Percentiles rank a stretch among this genome's conserved stretches.
phyloP scores from a whole-genome alignment of 305 asterid species.

The Lippia alba region DNA sequence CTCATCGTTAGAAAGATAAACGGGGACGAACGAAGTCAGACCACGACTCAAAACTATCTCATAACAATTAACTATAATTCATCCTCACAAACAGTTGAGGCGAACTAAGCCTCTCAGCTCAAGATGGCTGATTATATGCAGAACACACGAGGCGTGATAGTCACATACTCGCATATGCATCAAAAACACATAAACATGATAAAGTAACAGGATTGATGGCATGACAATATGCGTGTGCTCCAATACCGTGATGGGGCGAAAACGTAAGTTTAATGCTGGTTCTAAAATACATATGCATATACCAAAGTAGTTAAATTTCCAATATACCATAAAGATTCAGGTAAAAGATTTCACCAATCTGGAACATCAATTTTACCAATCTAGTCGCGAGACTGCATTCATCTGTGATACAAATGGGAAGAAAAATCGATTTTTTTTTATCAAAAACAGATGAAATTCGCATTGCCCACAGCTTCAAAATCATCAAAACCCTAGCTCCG shows the following conservation, averaged over 20 bases:
- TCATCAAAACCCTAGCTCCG: constrained; percentile 23
- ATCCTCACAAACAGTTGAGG: background rate
- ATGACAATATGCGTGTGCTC: background rate
- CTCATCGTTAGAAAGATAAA: background rate
- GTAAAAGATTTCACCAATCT: background rate
- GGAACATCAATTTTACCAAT: background rate
- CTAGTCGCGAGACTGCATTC: background rate
- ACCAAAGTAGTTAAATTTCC: background rate
- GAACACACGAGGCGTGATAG: background rate
- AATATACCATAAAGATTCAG: background rate
- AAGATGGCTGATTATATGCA: background rate
- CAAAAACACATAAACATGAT: background rate
- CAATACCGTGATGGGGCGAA: background rate
- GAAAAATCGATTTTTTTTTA: background rate
- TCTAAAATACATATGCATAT: background rate
- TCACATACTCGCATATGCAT: background rate
- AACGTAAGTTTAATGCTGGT: background rate
- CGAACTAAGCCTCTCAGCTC: background rate
- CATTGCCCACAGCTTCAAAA: background rate
- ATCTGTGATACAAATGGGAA: background rate
- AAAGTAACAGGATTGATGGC: background rate
- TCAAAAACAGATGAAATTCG: background rate
- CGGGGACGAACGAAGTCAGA: background rate
- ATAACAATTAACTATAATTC: background rate
- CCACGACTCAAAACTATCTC: background rate